Base-by-base conservation (phyloP, 257 asterid species). In the Salvia miltiorrhiza region DNA sequence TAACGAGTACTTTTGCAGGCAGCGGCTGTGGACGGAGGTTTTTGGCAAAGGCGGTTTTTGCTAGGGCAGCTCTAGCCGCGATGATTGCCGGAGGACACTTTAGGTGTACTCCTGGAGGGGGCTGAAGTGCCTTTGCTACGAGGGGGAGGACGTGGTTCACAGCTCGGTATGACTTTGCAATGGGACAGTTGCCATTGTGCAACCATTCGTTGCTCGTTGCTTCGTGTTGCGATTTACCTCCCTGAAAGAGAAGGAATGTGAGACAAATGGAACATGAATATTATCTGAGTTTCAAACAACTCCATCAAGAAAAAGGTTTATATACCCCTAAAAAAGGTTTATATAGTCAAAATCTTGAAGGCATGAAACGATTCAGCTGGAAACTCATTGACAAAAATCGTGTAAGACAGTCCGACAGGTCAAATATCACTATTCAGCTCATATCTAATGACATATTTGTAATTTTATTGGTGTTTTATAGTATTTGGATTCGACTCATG, bases 121-220 rank as follows among this genome's bases (percentile, higher is more conserved):
- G 97, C 81, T 81, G 84, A 71, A 94, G 81, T 47, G 82, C 93
- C 79, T 87, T 89, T 19, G 99, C 96, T 28, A 91, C 90, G 19
- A 94, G 90, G 50, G 99, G 99, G 14, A 93, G 84, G 81, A 87
- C 96, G 3, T 61, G 67, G 43, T 84, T 76, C 61, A 94, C 90
- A 9, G 97, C 91, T 53, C 96, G 88, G 68, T 81, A 91, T 11
- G 99, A 94, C 81, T 94, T 94, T 0, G 99, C 97, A 37, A 94
- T 86, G 5, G 99, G 99, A 74, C 99, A 94, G 71, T 83, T 87
- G 32, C 99, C 99, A 2, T 24, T 86, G 69, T 89, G 86, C 54
- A 94, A 70, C 99, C 99, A 94, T 73, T 91, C 95, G 28, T 91
- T 80, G 84, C 95, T 69, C 71, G 61, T 65, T 40, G 97, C 89